These are phyloP conservation scores for Exidia glandulosa DNA, from an alignment of 768 basidiomycete genomes.

Conservation along the genomic window DNA sequence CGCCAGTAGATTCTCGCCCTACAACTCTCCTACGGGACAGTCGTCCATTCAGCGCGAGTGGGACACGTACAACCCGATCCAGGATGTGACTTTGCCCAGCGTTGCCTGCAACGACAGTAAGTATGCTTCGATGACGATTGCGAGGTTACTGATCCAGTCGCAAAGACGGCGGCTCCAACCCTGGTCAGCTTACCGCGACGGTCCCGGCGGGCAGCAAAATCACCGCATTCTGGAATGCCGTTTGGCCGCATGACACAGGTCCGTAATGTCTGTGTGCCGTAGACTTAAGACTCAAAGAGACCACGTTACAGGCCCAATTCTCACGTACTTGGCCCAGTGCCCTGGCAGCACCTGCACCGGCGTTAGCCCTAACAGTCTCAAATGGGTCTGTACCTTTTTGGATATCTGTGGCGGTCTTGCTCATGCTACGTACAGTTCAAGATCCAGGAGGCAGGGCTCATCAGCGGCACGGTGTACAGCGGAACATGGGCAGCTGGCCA, in stretches of 20 bases:
- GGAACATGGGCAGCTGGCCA: conserved; percentile 6
- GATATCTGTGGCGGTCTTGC: background rate
- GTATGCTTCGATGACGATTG: background rate
- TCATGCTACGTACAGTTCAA: conserved; percentile 22
- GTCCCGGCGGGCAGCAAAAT: conserved; percentile 8
- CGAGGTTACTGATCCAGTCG: background rate
- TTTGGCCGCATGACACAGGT: conserved; percentile 2
- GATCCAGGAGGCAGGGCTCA: conserved; percentile 17
- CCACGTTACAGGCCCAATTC: conserved; percentile 6
- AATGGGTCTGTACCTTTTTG: conserved; percentile 4
- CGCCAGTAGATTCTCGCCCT: background rate
- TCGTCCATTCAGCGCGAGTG: conserved; percentile 8
- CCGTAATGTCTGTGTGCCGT: too few species aligned
- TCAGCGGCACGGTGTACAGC: conserved; percentile 8
- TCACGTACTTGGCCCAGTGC: conserved; percentile 8
- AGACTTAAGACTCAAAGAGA: too few species aligned
- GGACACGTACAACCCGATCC: conserved; percentile 10
- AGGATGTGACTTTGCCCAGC: conserved; percentile 3
- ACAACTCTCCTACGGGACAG: conserved; percentile 7
- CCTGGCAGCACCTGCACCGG: conserved; percentile 5
- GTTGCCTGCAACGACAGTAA: conserved; percentile 9
- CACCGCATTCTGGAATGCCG: conserved; percentile 2
- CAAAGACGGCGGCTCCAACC: background rate
- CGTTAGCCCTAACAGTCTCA: conserved; percentile 6
- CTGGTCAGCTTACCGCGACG: conserved; percentile 7